Percentiles rank a stretch among this genome's conserved stretches.
Conservation (phyloP, 2,329 filamentous ascomycete genomes). For the Penicillium sp. region DNA sequence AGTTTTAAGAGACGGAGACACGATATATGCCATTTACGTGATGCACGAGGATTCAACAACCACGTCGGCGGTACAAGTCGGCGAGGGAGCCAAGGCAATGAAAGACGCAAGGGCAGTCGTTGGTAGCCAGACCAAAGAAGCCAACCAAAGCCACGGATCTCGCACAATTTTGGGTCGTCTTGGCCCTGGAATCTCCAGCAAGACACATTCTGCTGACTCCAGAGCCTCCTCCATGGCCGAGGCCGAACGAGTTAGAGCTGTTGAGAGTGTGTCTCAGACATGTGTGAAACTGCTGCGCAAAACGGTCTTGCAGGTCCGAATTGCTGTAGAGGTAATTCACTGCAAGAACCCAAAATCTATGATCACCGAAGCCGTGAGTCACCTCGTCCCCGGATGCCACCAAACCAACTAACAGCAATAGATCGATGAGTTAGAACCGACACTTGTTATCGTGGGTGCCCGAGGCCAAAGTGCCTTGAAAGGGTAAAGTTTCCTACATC, state of each 20-base stretch:
- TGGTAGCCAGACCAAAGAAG: conserved; percentile 59
- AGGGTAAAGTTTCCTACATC: conserved; percentile 62
- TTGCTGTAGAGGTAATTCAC: conserved; percentile 94
- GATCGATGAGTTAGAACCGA: conserved; percentile 90
- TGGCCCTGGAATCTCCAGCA: conserved; percentile 41
- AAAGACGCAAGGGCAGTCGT: conserved; percentile 74
- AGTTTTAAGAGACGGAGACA: conserved; percentile 90
- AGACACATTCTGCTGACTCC: conserved; percentile 48
- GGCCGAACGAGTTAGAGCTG: conserved; percentile 75
- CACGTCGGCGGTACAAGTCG: conserved; percentile 53
- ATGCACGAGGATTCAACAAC: conserved; percentile 73
- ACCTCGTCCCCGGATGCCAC: background rate
- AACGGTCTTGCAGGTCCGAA: conserved; percentile 86
- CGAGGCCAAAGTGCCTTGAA: conserved; percentile 89
- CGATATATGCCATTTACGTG: conserved; percentile 88
- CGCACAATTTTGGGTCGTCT: conserved; percentile 36
- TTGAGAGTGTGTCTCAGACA: conserved; percentile 80
- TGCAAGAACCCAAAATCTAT: conserved; percentile 97
- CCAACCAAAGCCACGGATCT: conserved; percentile 40
- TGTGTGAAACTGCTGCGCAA: conserved; percentile 85
- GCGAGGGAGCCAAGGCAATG: conserved; percentile 73
- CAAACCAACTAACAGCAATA: conserved; percentile 29
- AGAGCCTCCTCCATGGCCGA: conserved; percentile 64
- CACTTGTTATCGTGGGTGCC: conserved; percentile 88
- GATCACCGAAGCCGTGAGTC: conserved; percentile 80